phyloP scores from a whole-genome alignment of 2,329 filamentous ascomycete species.

The Sordariomycetes sp. region DNA sequence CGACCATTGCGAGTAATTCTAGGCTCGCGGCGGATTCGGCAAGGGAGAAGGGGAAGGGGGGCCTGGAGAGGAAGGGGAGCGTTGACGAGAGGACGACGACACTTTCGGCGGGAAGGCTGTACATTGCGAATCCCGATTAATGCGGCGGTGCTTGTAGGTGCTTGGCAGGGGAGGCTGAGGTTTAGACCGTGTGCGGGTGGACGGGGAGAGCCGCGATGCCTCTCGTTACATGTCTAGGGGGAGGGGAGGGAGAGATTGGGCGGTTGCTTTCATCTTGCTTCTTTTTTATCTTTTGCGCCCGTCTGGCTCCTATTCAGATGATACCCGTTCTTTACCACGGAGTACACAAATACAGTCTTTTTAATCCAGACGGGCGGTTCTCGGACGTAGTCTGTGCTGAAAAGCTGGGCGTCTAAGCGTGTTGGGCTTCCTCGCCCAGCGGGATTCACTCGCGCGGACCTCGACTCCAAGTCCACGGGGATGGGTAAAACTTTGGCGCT shows the following conservation, averaged over 20 bases:
- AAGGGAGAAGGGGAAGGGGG: constrained; percentile 53
- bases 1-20: constrained; percentile 44
- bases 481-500: too few relatives aligned
- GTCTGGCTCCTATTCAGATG: background rate
- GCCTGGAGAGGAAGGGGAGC: constrained; percentile 63
- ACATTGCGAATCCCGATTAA: constrained; percentile 75
- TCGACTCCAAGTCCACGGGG: too few relatives aligned
- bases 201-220: too few relatives aligned
- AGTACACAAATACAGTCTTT: background rate
- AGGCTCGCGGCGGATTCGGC: constrained; percentile 42
- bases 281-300: too few relatives aligned
- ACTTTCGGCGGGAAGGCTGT: constrained; percentile 59
- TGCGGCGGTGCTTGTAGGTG: background rate
- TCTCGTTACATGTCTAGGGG: background rate
- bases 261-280: background rate
- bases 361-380: too few relatives aligned
- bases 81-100: constrained; percentile 74
- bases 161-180: background rate
- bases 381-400: too few relatives aligned
- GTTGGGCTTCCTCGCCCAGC: too few relatives aligned
- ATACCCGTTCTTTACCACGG: background rate
- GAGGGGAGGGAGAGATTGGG: background rate
- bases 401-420: too few relatives aligned
- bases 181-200: too few relatives aligned
- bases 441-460: too few relatives aligned